Base-by-base conservation (phyloP, 177 flowering plant genomes). In the Vitis hybrid region DNA sequence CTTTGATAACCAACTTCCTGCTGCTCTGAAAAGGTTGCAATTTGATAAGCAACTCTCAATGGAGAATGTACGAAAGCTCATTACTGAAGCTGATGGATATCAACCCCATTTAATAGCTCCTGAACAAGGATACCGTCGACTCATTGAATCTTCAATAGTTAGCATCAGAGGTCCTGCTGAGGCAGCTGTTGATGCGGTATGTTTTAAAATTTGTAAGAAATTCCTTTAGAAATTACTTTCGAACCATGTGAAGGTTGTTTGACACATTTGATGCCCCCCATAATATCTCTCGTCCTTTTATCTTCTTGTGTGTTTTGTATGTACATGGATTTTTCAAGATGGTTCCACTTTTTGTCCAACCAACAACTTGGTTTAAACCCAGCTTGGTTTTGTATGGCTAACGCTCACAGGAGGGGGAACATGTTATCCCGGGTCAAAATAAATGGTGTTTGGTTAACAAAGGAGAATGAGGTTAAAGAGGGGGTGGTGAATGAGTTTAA, bases 11-110 rank as follows among this genome's bases (percentile, higher is more conserved):
- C 97, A 92, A 71, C 94, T 91, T 64, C 97, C 94, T 70, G 90
- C 91, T 67, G 94, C 94, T 66, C 74, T 91, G 18, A 90, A 92
- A 82, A 81, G 97, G 75, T 75, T 92, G 79, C 95, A 92, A 67
- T 92, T 92, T 81, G 95, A 92, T 79, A 92, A 86, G 80, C 97
- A 92, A 50, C 93, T 92, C 18, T 68, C 97, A 14, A 89, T 90
- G 93, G 97, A 92, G 72, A 92, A 92, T 75, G 88, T 92, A 39
- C 66, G 86, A 69, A 92, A 89, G 72, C 82, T 89, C 18, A 90
- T 92, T 67, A 88, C 93, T 65, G 93, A 92, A 84, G 97, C 97
- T 64, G 97, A 93, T 84, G 98, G 98, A 56, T 93, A 91, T 82
- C 98, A 93, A 67, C 94, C 98, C 49, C 97, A 92, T 81, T 61